Conservation (phyloP, 495 filamentous ascomycete genomes). For the Hyaloscypha bicolor region DNA sequence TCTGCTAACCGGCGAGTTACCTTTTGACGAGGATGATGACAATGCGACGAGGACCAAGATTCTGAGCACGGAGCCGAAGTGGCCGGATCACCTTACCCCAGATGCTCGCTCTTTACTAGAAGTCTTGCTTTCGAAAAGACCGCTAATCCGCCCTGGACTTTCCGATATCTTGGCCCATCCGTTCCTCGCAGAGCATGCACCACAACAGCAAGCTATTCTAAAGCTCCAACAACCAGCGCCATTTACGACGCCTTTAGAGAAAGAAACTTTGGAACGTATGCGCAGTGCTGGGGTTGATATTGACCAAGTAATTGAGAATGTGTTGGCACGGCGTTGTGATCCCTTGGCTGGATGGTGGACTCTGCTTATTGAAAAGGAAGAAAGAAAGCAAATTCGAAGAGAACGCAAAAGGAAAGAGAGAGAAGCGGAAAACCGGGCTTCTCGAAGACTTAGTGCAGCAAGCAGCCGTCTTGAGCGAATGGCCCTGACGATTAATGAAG, state of each 20-base stretch:
- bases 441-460: slow-evolving; percentile 80
- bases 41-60: slow-evolving; percentile 83
- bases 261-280: slow-evolving; percentile 91
- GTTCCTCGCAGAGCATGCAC: slow-evolving; percentile 86
- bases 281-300: slow-evolving; percentile 93
- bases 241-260: slow-evolving; percentile 87
- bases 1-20: slow-evolving; percentile 86
- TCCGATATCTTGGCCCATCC: slow-evolving; percentile 88
- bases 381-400: slow-evolving; percentile 80
- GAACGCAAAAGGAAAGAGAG: slow-evolving; percentile 85
- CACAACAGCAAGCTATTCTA: slow-evolving; percentile 87
- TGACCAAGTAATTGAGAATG: slow-evolving; percentile 91
- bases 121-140: slow-evolving; percentile 82
- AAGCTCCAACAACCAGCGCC: slow-evolving; percentile 81
- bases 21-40: slow-evolving; percentile 95
- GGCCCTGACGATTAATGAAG: slow-evolving; percentile 71
- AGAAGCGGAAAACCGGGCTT: slow-evolving; percentile 77
- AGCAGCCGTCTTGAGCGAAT: slow-evolving; percentile 81
- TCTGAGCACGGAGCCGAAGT: slow-evolving; percentile 78
- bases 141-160: slow-evolving; percentile 78
- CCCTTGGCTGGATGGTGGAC: slow-evolving; percentile 95
- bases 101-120: slow-evolving; percentile 78
- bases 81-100: slow-evolving; percentile 74
- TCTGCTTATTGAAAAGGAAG: slow-evolving; percentile 91
- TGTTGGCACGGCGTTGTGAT: slow-evolving; percentile 87